Evolutionary conservation across 192 early-diverging fungal genomes (phyloP), one percentile per base, ranked within the genome.

Genomic region (Gonapodya prolifera): DNA sequence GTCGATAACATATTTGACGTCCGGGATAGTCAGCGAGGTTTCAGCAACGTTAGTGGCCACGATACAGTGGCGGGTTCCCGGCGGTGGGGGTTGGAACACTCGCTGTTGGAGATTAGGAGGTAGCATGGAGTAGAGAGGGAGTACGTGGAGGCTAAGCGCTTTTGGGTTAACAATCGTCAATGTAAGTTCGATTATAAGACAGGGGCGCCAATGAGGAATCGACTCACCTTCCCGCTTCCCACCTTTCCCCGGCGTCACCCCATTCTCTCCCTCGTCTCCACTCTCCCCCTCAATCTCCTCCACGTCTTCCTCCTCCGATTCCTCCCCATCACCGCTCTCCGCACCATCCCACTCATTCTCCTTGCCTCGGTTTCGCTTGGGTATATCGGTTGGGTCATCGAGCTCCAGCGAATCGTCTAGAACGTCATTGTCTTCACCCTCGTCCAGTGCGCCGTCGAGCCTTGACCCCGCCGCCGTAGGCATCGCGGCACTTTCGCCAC

Each of bases 41-140:
- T 99, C 97, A n/a, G 97, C 97, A 1, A 99, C 94, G 80, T 99
- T 98, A 70, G 97, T 99, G 1, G 96, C 96, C 23, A 99, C 87
- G 13, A 99, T 95, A 80, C 94, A 95, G 28, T 98, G 84, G 17
- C 98, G 89, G 18, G 90, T 89, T 34, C 96, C 96, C 18, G 90
- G 84, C 2, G 98, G 97, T 35, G 94, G 92, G 13, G 88, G 83
- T 70, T 94, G 88, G 85, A 99, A 99, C 0, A 98, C 95, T 34
- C 89, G 85, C 82, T 98, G 84, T 83, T 99, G 98, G 69, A 93
- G 92, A 2, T 89, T 90, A 0, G 95, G 94, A 0, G 97, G 92
- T 34, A 99, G 84, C 32, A 96, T 86, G 36, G 97, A 98, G 83
- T 99, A 98, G n/a, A 99, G 89, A 33, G 98, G 98, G 69, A 99